Evolutionary conservation across 768 basidiomycete species (phyloP), one percentile per base, ranked within the genome.

Genomic region (Cyclocybe aegerita): DNA sequence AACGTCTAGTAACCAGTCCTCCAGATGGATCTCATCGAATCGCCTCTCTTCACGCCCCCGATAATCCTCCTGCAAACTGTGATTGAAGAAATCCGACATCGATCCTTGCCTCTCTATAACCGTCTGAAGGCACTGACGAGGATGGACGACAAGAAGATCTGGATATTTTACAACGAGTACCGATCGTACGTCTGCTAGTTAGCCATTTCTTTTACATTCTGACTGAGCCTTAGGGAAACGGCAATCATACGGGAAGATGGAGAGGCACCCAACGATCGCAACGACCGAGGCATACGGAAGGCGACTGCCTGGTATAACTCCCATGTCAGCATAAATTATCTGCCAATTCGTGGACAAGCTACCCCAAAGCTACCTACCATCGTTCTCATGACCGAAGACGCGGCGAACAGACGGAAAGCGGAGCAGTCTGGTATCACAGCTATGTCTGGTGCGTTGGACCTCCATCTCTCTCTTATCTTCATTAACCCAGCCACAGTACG

Each of bases 31-130:
- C 76, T 98, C 46, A 75, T 98, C 35, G 90, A 93, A 65, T 90
- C 89, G 0, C 70, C 78, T 1, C 71, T 83, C 1, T 90, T 95
- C 59, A 78, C 70, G 0, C 75, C 87, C 0, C 93, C 95, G 0
- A 83, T 98, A 47, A 86, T 99, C 48, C 73, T 99, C 16, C 80
- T 97, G 2, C 96, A 98, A 69, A 99, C 96, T 0, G 95, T 98
- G 2, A 75, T 98, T 46, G 91, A 97, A 57, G 97, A 99, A 82
- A 93, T 98, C 52, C 80, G 96, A 50, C 97, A 98, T 65, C 81
- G 97, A 14, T 93, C 90, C 1, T 71, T 98, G 17, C 96, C 96
- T 3, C 71, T 98, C 11, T 93, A 92, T 70, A 98, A 94, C 65
- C 87, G 95, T 31, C 77, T 99, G 55, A 95, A 91, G 59, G 82